phyloP scores from a whole-genome alignment of 2,329 filamentous ascomycete species.

The Nannizziopsis arthrosporioides region DNA sequence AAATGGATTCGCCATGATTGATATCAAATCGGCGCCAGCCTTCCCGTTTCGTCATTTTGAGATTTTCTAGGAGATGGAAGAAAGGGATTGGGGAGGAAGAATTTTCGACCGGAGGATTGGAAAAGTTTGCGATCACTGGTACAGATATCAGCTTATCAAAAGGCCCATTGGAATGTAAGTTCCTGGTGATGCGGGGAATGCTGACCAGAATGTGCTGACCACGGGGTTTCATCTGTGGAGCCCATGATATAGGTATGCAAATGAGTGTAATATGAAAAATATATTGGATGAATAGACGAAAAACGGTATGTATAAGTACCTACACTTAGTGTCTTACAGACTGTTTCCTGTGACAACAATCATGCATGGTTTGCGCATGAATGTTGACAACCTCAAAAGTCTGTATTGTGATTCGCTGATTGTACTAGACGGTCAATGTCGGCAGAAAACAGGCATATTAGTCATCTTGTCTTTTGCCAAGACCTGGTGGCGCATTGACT shows the following conservation, averaged over 20 bases:
- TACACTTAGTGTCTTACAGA: too few relatives aligned
- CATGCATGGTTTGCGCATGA: too few relatives aligned
- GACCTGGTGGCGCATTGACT: too few relatives aligned
- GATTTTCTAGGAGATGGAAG: conserved; percentile 83
- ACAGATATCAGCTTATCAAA: conserved; percentile 4
- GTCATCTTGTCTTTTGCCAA: too few relatives aligned
- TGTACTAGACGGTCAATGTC: too few relatives aligned
- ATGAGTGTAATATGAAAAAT: not conserved
- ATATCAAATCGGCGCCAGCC: conserved; percentile 90
- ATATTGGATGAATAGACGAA: too few relatives aligned
- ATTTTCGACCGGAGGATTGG: conserved; percentile 47
- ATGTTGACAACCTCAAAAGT: too few relatives aligned
- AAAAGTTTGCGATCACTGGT: conserved; percentile 53
- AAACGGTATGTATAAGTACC: too few relatives aligned
- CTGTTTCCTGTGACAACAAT: too few relatives aligned
- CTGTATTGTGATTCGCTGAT: too few relatives aligned
- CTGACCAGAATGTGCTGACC: conserved; percentile 28
- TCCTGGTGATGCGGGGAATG: not conserved
- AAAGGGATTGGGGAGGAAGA: conserved; percentile 71
- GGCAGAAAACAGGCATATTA: too few relatives aligned
- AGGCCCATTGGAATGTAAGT: not conserved
- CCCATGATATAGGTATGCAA: not conserved
- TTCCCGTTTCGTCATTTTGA: conserved; percentile 94
- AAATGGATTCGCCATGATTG: conserved; percentile 66
- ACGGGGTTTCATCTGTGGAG: conserved; percentile 19